Percentiles rank a stretch among this genome's conserved stretches.
Conservation (phyloP, 805 yeast species). For the Candida insectalens region DNA sequence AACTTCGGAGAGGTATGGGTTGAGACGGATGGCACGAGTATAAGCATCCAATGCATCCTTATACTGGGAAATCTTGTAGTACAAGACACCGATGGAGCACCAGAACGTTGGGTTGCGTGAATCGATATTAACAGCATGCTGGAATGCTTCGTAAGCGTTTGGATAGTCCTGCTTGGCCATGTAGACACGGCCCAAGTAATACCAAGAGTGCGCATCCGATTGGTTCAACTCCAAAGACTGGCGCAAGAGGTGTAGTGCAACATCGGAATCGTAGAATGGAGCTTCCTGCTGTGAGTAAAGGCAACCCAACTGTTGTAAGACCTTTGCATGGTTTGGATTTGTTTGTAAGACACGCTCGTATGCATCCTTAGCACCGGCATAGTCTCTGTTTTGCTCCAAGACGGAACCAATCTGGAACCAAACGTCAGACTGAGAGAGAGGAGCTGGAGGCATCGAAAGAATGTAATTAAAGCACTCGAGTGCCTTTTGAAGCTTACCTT, state of each 20-base stretch:
- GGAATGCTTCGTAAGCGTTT: constrained; percentile 96
- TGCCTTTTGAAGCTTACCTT: constrained; percentile 76
- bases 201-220: constrained; percentile 95
- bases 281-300: constrained; percentile 70
- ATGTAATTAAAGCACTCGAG: constrained; percentile 93
- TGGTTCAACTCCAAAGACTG: constrained; percentile 87
- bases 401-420: constrained; percentile 99
- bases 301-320: constrained; percentile 92
- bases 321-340: constrained; percentile 92
- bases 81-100: constrained; percentile 92
- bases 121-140: constrained; percentile 95
- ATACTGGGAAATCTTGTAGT: constrained; percentile 93
- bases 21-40: constrained; percentile 89
- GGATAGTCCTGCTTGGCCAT: constrained; percentile 94
- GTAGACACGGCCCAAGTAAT: constrained; percentile 90
- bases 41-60: constrained; percentile 96
- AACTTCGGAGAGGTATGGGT: constrained; percentile 93
- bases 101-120: constrained; percentile 96
- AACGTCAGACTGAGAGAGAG: constrained; percentile 91
- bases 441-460: constrained; percentile 84
- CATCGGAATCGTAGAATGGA: constrained; percentile 69
- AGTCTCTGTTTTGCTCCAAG: constrained; percentile 86
- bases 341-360: constrained; percentile 86
- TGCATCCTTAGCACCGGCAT: constrained; percentile 87
- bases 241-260: constrained; percentile 71